Evolutionary conservation across 1,139 yeast genomes (phyloP).

Genomic region (Sugiyamaella neomexicana): DNA sequence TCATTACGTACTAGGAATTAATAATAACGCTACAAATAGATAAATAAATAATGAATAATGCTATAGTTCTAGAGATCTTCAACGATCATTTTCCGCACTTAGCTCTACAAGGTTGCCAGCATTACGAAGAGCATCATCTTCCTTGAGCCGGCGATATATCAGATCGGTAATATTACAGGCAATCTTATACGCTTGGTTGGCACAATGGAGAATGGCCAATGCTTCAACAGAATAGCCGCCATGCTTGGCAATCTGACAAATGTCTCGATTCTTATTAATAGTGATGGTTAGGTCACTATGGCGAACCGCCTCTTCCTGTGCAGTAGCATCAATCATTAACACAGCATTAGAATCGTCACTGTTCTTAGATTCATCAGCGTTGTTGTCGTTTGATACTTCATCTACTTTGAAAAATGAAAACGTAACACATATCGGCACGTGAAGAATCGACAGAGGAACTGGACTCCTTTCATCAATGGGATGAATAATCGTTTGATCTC

Average conservation of each 20-base stretch:
- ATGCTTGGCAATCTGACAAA: constrained; percentile 84
- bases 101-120: constrained; percentile 37
- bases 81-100: constrained; percentile 39
- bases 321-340: constrained; percentile 66
- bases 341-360: constrained; percentile 46
- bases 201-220: constrained; percentile 62
- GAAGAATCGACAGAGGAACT: constrained; percentile 79
- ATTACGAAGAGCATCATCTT: constrained; percentile 49
- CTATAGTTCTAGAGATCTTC: background rate
- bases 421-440: constrained; percentile 88
- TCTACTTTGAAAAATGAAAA: constrained; percentile 68
- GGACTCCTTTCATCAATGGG: constrained; percentile 79
- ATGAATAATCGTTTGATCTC: constrained; percentile 71
- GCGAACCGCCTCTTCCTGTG: constrained; percentile 72
- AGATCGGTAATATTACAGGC: constrained; percentile 66
- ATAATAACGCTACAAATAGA: background rate
- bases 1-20: no score
- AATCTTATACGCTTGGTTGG: constrained; percentile 61
- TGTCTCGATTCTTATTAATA: constrained; percentile 81
- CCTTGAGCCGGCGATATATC: constrained; percentile 57
- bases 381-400: constrained; percentile 5
- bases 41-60: constrained; percentile 4
- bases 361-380: constrained; percentile 21
- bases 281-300: constrained; percentile 84
- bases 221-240: constrained; percentile 92